phyloP scores from a whole-genome alignment of 148 eudicot genomes.

The Arbutus unedo region DNA sequence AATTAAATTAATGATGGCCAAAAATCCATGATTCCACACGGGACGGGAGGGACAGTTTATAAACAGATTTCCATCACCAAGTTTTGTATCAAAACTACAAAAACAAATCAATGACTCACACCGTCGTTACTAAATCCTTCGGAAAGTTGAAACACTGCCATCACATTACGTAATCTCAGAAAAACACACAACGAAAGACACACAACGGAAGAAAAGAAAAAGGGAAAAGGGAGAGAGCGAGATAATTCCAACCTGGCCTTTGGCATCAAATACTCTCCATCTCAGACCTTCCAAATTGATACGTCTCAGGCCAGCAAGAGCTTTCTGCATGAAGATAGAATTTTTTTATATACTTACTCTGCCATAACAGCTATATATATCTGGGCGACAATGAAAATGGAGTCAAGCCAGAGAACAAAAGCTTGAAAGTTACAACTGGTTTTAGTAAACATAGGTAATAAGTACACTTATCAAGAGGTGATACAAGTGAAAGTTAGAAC shows the following conservation, averaged over 20 bases:
- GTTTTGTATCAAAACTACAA: not conserved
- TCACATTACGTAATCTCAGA: not conserved
- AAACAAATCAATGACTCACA: not conserved
- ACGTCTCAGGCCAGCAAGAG: conserved; percentile 80
- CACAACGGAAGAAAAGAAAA: no score
- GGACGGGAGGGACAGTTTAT: not conserved
- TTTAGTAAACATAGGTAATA: not conserved
- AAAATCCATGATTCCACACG: not conserved
- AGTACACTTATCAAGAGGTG: not conserved
- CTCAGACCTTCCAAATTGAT: conserved; percentile 89
- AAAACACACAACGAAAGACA: not conserved
- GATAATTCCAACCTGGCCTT: conserved; percentile 66
- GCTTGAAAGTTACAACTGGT: not conserved
- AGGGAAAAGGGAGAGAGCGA: not conserved
- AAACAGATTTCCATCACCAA: not conserved
- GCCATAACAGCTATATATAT: not conserved
- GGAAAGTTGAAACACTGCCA: conserved; percentile 2
- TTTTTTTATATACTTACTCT: not conserved
- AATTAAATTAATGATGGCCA: no score
- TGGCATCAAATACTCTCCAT: conserved; percentile 95
- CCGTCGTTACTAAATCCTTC: not conserved
- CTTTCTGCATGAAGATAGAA: conserved; percentile 60
- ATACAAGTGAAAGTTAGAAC: not conserved
- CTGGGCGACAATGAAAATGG: not conserved
- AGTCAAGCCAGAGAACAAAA: not conserved